Base-by-base conservation (phyloP, 345 rosid genomes). In the Noccaea caerulescens region DNA sequence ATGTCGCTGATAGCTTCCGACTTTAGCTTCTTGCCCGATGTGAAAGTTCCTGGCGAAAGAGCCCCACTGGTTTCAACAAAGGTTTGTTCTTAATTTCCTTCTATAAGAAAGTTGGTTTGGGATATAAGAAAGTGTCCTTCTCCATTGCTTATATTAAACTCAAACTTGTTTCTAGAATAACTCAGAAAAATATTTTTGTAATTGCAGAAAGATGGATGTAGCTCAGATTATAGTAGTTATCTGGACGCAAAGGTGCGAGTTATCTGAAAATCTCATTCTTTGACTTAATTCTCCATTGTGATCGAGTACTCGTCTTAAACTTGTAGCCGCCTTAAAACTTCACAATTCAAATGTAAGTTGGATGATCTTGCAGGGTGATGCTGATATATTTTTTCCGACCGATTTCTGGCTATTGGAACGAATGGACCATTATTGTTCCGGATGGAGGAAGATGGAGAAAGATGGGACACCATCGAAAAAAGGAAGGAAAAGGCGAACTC, bases 1-100 rank as follows among this genome's bases (percentile, higher is more conserved):
- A 94, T 94, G 99, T 94, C 99, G 13, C 72, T 94, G 72, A 85
- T 94, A 41, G 97, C 92, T 69, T 89, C 99, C 1, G 99, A 91
- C 83, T 94, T 91, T 62, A 91, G 90, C 77, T 94, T 81, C 88
- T 87, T 94, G 69, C 99, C 99, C 10, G 99, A 94, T 77, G 97
- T 91, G 75, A 89, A 77, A 75, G 72, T 91, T 83, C 84, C 85
- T 61, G 97, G 97, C 60, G 97, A 87, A 76, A 83, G 99, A 79
- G 99, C 97, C 75, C 99, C 99, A 50, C 65, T 94, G 77, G 97
- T 94, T 56, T 91, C 99, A 78, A 88, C 93, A 36, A 94, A 92
- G 94, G 98, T 88, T 67, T 12, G 66, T 71, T 72, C 36, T 33
- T 43, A 14, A 33, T 53, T 11, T 11, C 58, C 16, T 51, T 36